Conservation (phyloP, 177 flowering plant genomes). For the Tripterygium wilfordii region DNA sequence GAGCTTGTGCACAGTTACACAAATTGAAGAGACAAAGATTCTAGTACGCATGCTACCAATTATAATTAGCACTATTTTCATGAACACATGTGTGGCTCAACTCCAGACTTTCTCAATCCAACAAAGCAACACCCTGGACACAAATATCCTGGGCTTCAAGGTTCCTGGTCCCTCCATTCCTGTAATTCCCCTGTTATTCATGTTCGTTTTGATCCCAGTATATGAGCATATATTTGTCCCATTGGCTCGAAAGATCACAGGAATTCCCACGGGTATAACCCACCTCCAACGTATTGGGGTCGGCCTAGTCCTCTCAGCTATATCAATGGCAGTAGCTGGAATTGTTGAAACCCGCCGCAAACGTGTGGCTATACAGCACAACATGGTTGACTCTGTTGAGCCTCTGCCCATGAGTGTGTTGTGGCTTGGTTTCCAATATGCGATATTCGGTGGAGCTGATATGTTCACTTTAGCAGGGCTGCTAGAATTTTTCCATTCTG, state of each 20-base stretch:
- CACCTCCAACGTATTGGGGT: slow-evolving; percentile 59
- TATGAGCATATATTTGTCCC: slow-evolving; percentile 68
- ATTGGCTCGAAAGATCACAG: slow-evolving; percentile 43
- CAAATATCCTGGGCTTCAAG: slow-evolving; percentile 29
- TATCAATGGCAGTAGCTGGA: slow-evolving; percentile 66
- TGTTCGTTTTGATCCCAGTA: slow-evolving; percentile 47
- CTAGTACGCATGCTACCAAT: slow-evolving; percentile 62
- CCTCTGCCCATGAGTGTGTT: slow-evolving; percentile 61
- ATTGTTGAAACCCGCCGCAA: slow-evolving; percentile 48
- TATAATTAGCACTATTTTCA: slow-evolving; percentile 61
- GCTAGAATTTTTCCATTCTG: slow-evolving; percentile 62
- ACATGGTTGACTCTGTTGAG: slow-evolving; percentile 40
- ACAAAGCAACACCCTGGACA: slow-evolving; percentile 63
- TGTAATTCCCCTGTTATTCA: slow-evolving; percentile 52
- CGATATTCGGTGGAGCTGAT: slow-evolving; percentile 59
- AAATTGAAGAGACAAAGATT: slow-evolving; percentile 73
- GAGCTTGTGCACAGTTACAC: slow-evolving; percentile 61
- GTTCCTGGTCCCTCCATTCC: slow-evolving; percentile 60
- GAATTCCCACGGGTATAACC: slow-evolving; percentile 61
- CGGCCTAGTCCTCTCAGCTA: slow-evolving; percentile 53
- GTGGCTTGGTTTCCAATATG: slow-evolving; percentile 62
- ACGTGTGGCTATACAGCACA: slow-evolving; percentile 34
- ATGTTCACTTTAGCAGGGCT: slow-evolving; percentile 67
- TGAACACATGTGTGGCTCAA: slow-evolving; percentile 76
- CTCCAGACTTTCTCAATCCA: slow-evolving; percentile 72